phyloP scores from a whole-genome alignment of 495 filamentous ascomycete genomes.

The Rhypophila decipiens region DNA sequence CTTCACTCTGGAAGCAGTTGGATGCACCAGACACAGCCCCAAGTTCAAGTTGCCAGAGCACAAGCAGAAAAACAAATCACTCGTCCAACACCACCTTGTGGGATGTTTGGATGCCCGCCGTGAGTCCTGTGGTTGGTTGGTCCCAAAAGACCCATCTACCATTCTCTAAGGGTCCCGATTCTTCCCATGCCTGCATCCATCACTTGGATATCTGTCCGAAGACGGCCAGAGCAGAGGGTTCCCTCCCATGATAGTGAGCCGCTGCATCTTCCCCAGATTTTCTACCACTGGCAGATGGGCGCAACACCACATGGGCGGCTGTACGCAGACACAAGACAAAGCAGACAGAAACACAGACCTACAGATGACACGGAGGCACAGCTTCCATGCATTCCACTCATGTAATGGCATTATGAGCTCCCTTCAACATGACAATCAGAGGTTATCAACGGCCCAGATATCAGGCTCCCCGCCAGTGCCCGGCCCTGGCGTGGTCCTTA shows the following conservation, averaged over 20 bases:
- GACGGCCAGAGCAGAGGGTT: not conserved
- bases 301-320: not conserved
- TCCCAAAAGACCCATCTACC: not conserved
- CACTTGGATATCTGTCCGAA: not conserved
- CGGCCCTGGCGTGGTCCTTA: conserved; percentile 9
- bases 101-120: not conserved
- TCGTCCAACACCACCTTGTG: not conserved
- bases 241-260: conserved; percentile 11
- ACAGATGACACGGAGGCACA: conserved; percentile 4
- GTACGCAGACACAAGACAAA: too few relatives aligned
- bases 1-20: too few relatives aligned
- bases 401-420: conserved; percentile 10
- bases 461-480: conserved; percentile 7
- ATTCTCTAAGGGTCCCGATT: not conserved
- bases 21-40: not conserved
- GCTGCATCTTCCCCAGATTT: conserved; percentile 1
- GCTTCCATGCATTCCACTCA: conserved; percentile 1
- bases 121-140: not conserved
- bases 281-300: conserved; percentile 3
- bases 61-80: not conserved
- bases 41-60: not conserved
- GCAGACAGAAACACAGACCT: too few relatives aligned
- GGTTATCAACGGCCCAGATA: conserved; percentile 4
- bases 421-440: conserved; percentile 2
- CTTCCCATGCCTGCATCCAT: conserved; percentile 13